Base-by-base conservation (phyloP, 1,139 yeast species). In the Candida pseudoviswanathii region DNA sequence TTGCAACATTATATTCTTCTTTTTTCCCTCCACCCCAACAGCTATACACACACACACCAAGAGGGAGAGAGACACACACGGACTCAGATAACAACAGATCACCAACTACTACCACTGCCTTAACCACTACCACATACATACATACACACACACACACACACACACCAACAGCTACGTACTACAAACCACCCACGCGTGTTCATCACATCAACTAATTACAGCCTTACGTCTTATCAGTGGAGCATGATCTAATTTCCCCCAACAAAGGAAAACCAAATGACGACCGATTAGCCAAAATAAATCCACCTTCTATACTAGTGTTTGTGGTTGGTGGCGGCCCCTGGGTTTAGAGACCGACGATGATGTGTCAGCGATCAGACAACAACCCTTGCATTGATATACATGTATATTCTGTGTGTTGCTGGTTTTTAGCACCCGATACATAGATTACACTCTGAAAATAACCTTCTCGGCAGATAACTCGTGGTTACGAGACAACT, bases 401-500 rank as follows among this genome's bases (percentile, higher is more conserved):
- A 16, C 16, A 16, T 16, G 16, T 16, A 16, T 16, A 27, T 27
- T 27, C 8, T 27, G 6, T 27, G 30, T 27, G 8, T 27, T 27
- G 8, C 9, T 27, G 30, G 30, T 27, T 27, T 27, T 27, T 27
- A 27, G 9, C 9, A 27, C 30, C 9, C 30, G 8, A 5, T 27
- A 27, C 30, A 27, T 27, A 8, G 30, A 27, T 37, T 37, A 9
- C 16, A 24, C 40, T 37, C 29, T 37, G 46, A 65, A 67, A n/a
- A 67, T 71, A 46, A 68, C 55, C 57, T 69, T 69, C 46, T 60
- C 60, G 30, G 61, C 67, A 47, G 61, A 57, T 2, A 66, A 66
- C 56, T 65, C 62, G 48, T 60, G 56, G 22, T 66, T 58, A 41
- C 50, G 55, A 46, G 65, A 60, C 52, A 69, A 59, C 7, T 56